phyloP scores from a whole-genome alignment of 2,329 filamentous ascomycete genomes.

The Ceratocystis diversiconidia region DNA sequence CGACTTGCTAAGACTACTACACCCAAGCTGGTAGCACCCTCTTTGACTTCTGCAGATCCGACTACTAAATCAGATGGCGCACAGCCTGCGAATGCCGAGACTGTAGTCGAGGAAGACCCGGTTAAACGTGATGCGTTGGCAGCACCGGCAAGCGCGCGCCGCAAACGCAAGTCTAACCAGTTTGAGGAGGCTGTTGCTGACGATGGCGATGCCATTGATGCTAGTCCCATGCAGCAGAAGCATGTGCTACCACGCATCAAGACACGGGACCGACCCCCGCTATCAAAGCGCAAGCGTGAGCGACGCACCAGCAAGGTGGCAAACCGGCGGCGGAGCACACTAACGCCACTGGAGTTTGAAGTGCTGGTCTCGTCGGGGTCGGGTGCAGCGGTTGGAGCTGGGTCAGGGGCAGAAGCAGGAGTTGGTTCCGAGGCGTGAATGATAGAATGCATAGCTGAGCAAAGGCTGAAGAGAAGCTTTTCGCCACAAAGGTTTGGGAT shows the following conservation, averaged over 20 bases:
- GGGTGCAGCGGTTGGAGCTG: background rate
- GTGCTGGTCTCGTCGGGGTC: slow-evolving; percentile 7
- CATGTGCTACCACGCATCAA: slow-evolving; percentile 2
- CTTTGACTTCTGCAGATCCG: background rate
- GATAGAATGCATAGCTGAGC: background rate
- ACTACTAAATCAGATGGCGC: background rate
- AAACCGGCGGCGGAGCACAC: slow-evolving; percentile 55
- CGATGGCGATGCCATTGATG: slow-evolving; percentile 18
- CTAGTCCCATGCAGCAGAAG: background rate
- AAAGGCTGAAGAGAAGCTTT: background rate
- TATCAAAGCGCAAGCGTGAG: slow-evolving; percentile 36
- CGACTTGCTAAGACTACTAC: slow-evolving; percentile 24
- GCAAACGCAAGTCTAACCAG: slow-evolving; percentile 16
- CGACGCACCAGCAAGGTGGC: slow-evolving; percentile 40
- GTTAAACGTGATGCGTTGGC: slow-evolving; percentile 24
- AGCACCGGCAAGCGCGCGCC: slow-evolving; percentile 19
- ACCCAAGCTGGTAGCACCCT: background rate
- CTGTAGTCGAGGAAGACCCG: slow-evolving; percentile 25
- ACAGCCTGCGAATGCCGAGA: background rate
- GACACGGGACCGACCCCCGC: slow-evolving; percentile 14
- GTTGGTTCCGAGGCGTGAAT: background rate
- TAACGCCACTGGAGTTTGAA: slow-evolving; percentile 62
- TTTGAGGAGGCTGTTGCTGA: slow-evolving; percentile 12
- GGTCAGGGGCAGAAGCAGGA: background rate
- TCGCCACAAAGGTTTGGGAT: slow-evolving; percentile 7